Evolutionary conservation across 768 basidiomycete genomes (phyloP).

Genomic region (Cystofilobasidium macerans): DNA sequence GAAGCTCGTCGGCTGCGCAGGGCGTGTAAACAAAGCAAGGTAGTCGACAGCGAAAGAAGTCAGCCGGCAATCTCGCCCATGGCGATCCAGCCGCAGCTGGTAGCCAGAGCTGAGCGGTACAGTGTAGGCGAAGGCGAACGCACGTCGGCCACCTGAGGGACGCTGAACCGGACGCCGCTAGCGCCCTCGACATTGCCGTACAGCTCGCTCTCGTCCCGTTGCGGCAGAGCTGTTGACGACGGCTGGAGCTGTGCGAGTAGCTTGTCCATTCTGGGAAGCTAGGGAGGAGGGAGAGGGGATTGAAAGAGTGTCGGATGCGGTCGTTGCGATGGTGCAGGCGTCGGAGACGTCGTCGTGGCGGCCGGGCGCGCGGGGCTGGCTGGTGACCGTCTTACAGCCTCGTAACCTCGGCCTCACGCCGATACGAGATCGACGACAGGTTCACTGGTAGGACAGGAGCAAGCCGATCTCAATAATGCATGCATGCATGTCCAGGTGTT

Average conservation of each 20-base stretch:
- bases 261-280: background rate
- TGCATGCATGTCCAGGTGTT: too few species aligned
- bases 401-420: too few species aligned
- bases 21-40: background rate
- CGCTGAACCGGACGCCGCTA: constrained; percentile 20
- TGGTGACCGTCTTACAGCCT: background rate
- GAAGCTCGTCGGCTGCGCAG: constrained; percentile 69
- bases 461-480: too few species aligned
- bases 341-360: too few species aligned
- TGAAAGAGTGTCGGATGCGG: background rate
- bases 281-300: background rate
- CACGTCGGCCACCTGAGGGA: constrained; percentile 23
- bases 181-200: constrained; percentile 26
- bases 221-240: background rate
- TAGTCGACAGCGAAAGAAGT: too few species aligned
- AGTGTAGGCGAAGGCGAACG: background rate
- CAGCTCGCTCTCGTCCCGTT: background rate
- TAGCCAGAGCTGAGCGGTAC: too few species aligned
- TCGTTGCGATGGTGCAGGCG: background rate
- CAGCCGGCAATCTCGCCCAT: background rate
- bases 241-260: constrained; percentile 4
- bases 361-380: too few species aligned
- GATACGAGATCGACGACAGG: too few species aligned
- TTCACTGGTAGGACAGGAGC: too few species aligned
- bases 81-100: background rate